Conservation (phyloP, 75 land plant genomes). For the Cupressus sempervirens region DNA sequence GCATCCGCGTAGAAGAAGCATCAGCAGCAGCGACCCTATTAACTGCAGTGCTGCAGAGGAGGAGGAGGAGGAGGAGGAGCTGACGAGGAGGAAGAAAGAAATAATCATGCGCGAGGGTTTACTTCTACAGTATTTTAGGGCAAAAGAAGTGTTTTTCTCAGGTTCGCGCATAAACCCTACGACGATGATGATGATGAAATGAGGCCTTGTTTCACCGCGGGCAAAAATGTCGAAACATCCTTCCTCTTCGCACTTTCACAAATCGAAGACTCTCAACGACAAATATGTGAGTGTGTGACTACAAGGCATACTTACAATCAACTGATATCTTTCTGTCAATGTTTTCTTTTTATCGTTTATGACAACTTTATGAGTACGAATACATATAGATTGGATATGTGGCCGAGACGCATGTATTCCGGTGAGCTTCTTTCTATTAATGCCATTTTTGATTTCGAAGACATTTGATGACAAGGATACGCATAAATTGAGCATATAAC, state of each 20-base stretch:
- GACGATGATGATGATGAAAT: not conserved
- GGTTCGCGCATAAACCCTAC: not conserved
- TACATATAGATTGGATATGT: too few relatives aligned
- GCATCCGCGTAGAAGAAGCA: not conserved
- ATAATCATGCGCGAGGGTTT: not conserved
- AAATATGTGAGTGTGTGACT: slow-evolving; percentile 65
- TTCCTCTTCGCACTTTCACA: slow-evolving; percentile 58
- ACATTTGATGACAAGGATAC: not conserved
- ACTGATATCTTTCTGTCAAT: too few relatives aligned
- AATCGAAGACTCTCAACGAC: slow-evolving; percentile 80
- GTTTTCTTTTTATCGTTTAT: too few relatives aligned
- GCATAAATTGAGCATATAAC: too few relatives aligned
- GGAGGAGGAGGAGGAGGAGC: not conserved
- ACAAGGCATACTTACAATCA: not conserved
- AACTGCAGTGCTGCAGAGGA: not conserved
- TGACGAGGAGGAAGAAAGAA: not conserved
- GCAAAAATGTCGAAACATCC: slow-evolving; percentile 67
- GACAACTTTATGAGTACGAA: too few relatives aligned
- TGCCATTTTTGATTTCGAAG: too few relatives aligned
- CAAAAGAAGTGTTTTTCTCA: not conserved
- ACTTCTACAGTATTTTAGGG: not conserved
- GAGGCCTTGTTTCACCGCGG: not conserved
- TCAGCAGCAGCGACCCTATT: not conserved
- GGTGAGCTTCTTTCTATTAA: too few relatives aligned
- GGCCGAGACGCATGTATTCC: too few relatives aligned